These are phyloP conservation scores for Lasiosphaeria ovina DNA, from an alignment of 495 filamentous ascomycete species.

Conservation along the genomic window DNA sequence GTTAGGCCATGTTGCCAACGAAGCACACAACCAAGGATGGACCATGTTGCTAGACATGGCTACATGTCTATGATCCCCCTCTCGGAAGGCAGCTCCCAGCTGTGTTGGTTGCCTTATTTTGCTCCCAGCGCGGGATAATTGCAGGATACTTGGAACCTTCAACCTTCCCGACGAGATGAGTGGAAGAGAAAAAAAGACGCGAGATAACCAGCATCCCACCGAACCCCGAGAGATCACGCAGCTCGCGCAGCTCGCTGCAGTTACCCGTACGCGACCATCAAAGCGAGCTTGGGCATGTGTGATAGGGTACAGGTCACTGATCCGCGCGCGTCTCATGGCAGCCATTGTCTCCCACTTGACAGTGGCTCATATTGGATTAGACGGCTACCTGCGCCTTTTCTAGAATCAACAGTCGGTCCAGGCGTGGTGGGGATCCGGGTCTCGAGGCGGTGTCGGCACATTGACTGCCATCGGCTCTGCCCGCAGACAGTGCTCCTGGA, in stretches of 20 bases:
- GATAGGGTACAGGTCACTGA: too few relatives aligned
- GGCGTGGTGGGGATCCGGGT: too few relatives aligned
- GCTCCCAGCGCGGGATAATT: background rate
- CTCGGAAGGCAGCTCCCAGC: slow-evolving; percentile 11
- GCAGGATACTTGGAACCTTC: slow-evolving; percentile 1
- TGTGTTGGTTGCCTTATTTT: slow-evolving; percentile 19
- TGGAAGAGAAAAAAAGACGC: background rate
- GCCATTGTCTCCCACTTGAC: too few relatives aligned
- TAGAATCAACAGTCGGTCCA: too few relatives aligned
- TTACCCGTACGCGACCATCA: background rate
- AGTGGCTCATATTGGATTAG: too few relatives aligned
- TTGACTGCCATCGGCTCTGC: too few relatives aligned
- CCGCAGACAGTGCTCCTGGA: too few relatives aligned
- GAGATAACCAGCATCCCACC: slow-evolving; percentile 11
- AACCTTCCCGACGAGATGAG: background rate
- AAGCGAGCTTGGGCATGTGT: too few relatives aligned
- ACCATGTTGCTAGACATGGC: slow-evolving; percentile 7
- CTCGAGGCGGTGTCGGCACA: too few relatives aligned
- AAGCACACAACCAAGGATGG: slow-evolving; percentile 1
- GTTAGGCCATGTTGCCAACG: slow-evolving; percentile 9
- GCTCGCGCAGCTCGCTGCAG: slow-evolving; percentile 2
- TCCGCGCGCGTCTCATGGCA: too few relatives aligned
- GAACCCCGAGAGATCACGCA: slow-evolving; percentile 16
- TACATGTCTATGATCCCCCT: slow-evolving; percentile 6
- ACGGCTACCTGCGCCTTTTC: too few relatives aligned